Base-by-base conservation (phyloP, 495 filamentous ascomycete species). In the Xylaria grammica region DNA sequence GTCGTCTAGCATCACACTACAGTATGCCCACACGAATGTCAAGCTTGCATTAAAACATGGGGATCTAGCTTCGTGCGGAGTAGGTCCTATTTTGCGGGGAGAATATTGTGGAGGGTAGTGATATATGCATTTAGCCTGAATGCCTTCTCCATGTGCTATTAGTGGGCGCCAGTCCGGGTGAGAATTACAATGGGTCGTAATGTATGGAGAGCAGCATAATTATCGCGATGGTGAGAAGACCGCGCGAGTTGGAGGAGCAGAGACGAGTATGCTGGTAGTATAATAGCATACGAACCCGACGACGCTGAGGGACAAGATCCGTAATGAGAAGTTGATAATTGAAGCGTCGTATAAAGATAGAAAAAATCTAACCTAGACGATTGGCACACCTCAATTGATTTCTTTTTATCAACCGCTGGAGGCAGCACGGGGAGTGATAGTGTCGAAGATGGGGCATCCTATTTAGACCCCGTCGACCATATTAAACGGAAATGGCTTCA, bases 71-170 rank as follows among this genome's bases (percentile, higher is more conserved):
- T 52, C 32, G 22, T 61, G 45, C 30, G 46, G 46, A 38, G 42
- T 50, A 49, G 20, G 44, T 42, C 13, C 22, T 4, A 17, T 46
- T 46, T 46, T 6, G 4, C 44, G 32, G 4, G 4, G 4, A 36
- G n/a, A n/a, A n/a, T n/a, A 36, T 11, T 4, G 32, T 4, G 11
- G 4, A 17, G 57, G 46, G 19, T 26, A 20, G 32, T 22, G 45
- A 11, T 2, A 34, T 19, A 17, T 53, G 36, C 34, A 69, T 71
- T 73, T 67, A 73, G 71, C 71, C 71, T 73, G 50, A 71, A 71
- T 71, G 52, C 24, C 61, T 65, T 19, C 61, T 65, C 57, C 57
- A 49, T 62, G 42, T 42, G 51, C 56, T 59, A 32, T 63, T 36
- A 55, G 51, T 65, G 62, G 67, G 36, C 36, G 45, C 36, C 17